Base-by-base conservation (phyloP, 306 rosid species). In the Calophaca sinica region DNA sequence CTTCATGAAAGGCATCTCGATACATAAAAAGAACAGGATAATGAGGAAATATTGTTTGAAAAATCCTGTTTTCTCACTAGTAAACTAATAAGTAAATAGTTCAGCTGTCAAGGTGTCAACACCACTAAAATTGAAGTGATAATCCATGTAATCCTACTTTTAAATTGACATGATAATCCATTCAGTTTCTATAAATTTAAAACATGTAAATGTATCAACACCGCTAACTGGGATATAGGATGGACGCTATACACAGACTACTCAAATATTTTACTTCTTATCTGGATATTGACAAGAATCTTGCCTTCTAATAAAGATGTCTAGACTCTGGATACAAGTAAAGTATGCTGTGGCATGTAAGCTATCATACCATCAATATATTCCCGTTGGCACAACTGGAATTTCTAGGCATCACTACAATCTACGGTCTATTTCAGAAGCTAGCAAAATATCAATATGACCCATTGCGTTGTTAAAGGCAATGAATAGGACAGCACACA, bases 171-270 rank as follows among this genome's bases (percentile, higher is more conserved):
- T 62, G 78, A 72, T 39, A 39, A 39, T 35, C 33, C 14, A 14
- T 53, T 50, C 32, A 50, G 65, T 51, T 44, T 63, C 57, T 50
- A 61, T 68, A 20, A 58, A 20, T 78, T 50, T 69, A 78, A 61
- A 61, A 29, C 50, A 62, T 10, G 59, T 29, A 63, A 39, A 69
- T 29, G 76, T 7, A 78, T n/a, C 42, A 13, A 44, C 33, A 49
- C 44, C 11, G 13, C 49, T 77, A 35, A 68, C 26, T 48, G 31
- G 31, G 53, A 29, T 29, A 29, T n/a, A 45, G 49, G 44, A 69
- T 26, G 29, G 48, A 52, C 1, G 6, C 39, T 35, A 44, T 32
- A 11, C 36, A 44, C 49, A 44, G 12, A 67, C 57, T 58, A 45
- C 11, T 3, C 6, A 67, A 39, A 44, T 9, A 26, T 57, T 49